Evolutionary conservation across 1,284 basidiomycete species (phyloP).

Genomic region (Somion occarium): DNA sequence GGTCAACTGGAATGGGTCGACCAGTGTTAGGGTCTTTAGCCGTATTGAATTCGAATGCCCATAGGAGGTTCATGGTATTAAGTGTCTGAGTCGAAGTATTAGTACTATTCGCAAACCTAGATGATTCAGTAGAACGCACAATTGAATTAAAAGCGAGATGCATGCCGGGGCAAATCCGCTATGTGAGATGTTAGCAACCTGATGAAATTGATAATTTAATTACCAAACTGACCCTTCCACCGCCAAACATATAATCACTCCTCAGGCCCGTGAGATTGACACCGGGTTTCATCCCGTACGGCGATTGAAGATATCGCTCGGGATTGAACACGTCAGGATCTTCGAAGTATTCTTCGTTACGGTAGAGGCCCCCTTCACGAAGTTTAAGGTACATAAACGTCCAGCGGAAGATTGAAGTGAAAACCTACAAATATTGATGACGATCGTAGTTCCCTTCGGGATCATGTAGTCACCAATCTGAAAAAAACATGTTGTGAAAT

Average conservation of each 20-base stretch:
- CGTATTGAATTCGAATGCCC: constrained; percentile 3
- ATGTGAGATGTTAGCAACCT: neutral
- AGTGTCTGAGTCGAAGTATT: neutral
- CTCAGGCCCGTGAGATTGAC: constrained; percentile 2
- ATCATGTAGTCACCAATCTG: constrained; percentile 4
- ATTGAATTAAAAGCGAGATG: constrained; percentile 6
- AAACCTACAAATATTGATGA: constrained; percentile 6
- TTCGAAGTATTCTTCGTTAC: constrained; percentile 4
- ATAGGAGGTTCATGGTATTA: constrained; percentile 6
- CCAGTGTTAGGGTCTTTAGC: constrained; percentile 6
- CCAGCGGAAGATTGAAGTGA: neutral
- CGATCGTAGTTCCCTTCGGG: constrained; percentile 5
- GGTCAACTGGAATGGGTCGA: neutral
- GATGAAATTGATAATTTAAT: neutral
- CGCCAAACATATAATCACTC: constrained; percentile 7
- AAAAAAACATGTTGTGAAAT: neutral
- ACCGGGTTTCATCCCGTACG: constrained; percentile 4
- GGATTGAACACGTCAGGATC: constrained; percentile 4
- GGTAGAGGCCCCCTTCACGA: constrained; percentile 1
- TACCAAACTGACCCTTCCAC: constrained; percentile 8
- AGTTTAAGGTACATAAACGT: neutral
- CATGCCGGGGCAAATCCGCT: constrained; percentile 9
- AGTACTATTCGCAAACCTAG: neutral
- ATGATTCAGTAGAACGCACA: neutral
- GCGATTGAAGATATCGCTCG: constrained; percentile 4